Percentiles rank a stretch among this genome's conserved stretches.
phyloP scores from a whole-genome alignment of 257 asterid species.

The Verbascum thapsus region DNA sequence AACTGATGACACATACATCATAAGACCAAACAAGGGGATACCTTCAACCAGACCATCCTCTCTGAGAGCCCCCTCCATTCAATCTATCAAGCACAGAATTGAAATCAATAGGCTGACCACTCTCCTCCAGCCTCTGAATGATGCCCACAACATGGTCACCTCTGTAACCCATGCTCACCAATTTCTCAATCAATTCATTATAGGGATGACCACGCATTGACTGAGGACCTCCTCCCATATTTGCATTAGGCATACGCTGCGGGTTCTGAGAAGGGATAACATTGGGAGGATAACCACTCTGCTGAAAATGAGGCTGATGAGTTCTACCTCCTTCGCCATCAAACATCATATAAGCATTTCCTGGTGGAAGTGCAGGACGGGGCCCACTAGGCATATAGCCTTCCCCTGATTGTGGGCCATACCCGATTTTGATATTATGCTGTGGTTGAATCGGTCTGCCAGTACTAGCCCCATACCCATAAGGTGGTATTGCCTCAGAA shows the following conservation, averaged over 20 bases:
- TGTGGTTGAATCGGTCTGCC: conserved; percentile 69
- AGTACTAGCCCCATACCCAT: conserved; percentile 56
- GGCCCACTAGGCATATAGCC: conserved; percentile 65
- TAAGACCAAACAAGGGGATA: not conserved
- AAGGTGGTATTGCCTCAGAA: conserved; percentile 57
- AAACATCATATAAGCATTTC: conserved; percentile 62
- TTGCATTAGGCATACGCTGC: conserved; percentile 52
- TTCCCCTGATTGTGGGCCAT: conserved; percentile 57
- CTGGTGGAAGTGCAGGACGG: conserved; percentile 61
- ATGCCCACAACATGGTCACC: conserved; percentile 67
- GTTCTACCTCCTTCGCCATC: conserved; percentile 76
- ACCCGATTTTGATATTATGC: conserved; percentile 58
- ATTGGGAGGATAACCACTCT: conserved; percentile 64
- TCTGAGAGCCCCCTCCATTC: conserved; percentile 86
- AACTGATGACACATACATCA: conserved; percentile 12
- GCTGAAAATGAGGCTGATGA: conserved; percentile 74
- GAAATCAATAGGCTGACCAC: conserved; percentile 85
- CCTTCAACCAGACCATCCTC: conserved; percentile 71
- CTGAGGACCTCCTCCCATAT: conserved; percentile 43
- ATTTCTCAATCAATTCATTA: conserved; percentile 80
- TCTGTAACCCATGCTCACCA: conserved; percentile 86
- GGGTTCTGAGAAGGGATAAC: conserved; percentile 54
- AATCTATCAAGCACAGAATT: conserved; percentile 74
- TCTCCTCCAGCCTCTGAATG: conserved; percentile 89
- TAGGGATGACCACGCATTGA: conserved; percentile 63